These are phyloP conservation scores for Ramaria rubella DNA, from an alignment of 768 basidiomycete genomes.

Conservation along the genomic window DNA sequence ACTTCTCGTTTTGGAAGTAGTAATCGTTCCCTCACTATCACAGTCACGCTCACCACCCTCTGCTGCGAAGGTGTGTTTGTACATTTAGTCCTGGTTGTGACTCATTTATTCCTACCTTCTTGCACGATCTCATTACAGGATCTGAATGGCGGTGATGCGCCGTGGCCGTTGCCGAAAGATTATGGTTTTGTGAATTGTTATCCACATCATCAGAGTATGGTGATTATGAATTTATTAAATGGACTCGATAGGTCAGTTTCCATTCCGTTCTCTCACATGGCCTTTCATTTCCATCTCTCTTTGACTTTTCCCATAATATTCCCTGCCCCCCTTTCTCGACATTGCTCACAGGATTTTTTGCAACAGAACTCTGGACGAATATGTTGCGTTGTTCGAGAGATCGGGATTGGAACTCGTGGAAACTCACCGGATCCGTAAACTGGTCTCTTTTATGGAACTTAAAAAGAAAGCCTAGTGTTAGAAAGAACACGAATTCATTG, in stretches of 20 bases:
- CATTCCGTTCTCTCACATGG: no score
- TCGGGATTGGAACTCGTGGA: slow-evolving; percentile 1
- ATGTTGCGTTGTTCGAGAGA: neutral
- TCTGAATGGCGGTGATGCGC: no score
- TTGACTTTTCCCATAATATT: no score
- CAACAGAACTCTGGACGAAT: slow-evolving; percentile 3
- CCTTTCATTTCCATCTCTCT: neutral
- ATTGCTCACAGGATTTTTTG: neutral
- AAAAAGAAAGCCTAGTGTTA: no score
- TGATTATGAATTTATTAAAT: slow-evolving; percentile 4
- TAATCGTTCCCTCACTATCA: neutral
- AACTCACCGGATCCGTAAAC: neutral
- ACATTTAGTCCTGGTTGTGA: no score
- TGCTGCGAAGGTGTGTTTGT: neutral
- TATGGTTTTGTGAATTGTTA: slow-evolving; percentile 8
- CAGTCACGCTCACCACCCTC: neutral
- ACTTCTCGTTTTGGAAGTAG: slow-evolving; percentile 2
- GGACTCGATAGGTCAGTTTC: slow-evolving; percentile 1
- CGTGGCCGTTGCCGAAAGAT: slow-evolving; percentile 7
- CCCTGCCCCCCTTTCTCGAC: neutral
- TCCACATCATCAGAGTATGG: slow-evolving; percentile 7
- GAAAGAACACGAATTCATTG: no score
- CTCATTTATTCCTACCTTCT: no score
- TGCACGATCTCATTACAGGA: no score
- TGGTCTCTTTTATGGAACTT: slow-evolving; percentile 7